Base-by-base conservation (phyloP, 331 rosid genomes). In the Pyrus hybrid region DNA sequence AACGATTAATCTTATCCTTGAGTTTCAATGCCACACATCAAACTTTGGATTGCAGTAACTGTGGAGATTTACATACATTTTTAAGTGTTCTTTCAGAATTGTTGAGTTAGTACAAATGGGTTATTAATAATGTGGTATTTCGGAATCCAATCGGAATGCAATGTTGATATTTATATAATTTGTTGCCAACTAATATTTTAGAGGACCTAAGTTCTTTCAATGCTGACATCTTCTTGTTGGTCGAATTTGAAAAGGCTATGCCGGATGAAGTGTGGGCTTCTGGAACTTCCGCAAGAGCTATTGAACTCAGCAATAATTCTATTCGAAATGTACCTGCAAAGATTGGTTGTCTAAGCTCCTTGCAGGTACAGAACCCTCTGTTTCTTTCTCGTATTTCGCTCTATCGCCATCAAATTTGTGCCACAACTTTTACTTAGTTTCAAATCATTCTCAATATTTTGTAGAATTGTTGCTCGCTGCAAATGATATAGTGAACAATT, bases 231-330 rank as follows among this genome's bases (percentile, higher is more conserved):
- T 37, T 57, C 26, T 29, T 80, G 26, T 71, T 67, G 56, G 41
- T 85, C 63, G 41, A 65, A 80, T 79, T 81, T 67, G 73, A 63
- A 20, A 79, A 93, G 98, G 93, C 63, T 74, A 80, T 93, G 69
- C 98, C 96, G 16, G 84, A 85, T 68, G 95, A 90, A 85, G 95
- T 91, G 68, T 93, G 97, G 98, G 76, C 80, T 75, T 85, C 75
- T 85, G 91, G 84, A 77, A 45, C 83, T 82, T 81, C 87, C 61
- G 91, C 84, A 53, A 88, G 97, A 85, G 83, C 88, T 77, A 82
- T 87, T 77, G 92, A 88, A 83, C 85, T 90, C 80, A 83, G 80
- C 80, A 85, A 80, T 77, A 93, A 93, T 81, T 76, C 67, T 49
- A 81, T 93, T 63, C 83, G 28, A 82, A 80, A 75, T 30, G 67